These are phyloP conservation scores for Martensiomyces pterosporus DNA, from an alignment of 192 early-diverging fungal species.

Conservation along the genomic window DNA sequence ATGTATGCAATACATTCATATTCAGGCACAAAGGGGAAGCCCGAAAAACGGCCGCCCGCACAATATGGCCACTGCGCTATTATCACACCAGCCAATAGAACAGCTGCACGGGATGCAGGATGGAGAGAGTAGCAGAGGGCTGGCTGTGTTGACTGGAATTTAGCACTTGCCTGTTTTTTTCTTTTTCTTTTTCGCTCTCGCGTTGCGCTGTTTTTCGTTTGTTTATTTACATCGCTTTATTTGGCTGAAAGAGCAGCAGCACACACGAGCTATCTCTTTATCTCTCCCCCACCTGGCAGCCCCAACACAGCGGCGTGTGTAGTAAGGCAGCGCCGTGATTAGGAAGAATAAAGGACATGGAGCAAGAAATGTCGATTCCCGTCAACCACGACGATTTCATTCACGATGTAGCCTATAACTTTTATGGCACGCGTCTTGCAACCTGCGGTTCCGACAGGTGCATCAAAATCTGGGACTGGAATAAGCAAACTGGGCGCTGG, in stretches of 20 bases:
- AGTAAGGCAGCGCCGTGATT: no score
- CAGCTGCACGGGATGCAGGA: no score
- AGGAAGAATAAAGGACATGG: slow-evolving; percentile 22
- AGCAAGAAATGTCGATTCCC: slow-evolving; percentile 45
- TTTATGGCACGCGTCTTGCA: slow-evolving; percentile 85
- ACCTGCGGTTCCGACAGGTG: slow-evolving; percentile 91
- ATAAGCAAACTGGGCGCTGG: slow-evolving; percentile 67
- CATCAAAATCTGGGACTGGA: slow-evolving; percentile 91
- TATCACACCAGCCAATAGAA: no score
- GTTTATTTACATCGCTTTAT: slow-evolving; percentile 1
- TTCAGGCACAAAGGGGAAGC: no score
- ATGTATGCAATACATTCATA: no score
- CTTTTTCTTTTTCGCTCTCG: slow-evolving; percentile 1
- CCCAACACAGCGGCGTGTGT: no score
- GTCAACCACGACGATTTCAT: slow-evolving; percentile 82
- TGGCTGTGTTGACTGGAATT: no score
- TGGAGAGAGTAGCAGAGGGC: no score
- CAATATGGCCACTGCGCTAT: no score
- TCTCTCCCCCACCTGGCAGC: no score
- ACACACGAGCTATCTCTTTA: neutral
- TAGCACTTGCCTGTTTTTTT: no score
- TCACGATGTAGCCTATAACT: slow-evolving; percentile 88
- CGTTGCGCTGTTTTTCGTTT: neutral
- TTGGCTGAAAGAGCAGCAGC: neutral
- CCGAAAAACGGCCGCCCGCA: no score